These are phyloP conservation scores for Vitis riparia DNA, from an alignment of 164 flowering plant species.

Conservation along the genomic window DNA sequence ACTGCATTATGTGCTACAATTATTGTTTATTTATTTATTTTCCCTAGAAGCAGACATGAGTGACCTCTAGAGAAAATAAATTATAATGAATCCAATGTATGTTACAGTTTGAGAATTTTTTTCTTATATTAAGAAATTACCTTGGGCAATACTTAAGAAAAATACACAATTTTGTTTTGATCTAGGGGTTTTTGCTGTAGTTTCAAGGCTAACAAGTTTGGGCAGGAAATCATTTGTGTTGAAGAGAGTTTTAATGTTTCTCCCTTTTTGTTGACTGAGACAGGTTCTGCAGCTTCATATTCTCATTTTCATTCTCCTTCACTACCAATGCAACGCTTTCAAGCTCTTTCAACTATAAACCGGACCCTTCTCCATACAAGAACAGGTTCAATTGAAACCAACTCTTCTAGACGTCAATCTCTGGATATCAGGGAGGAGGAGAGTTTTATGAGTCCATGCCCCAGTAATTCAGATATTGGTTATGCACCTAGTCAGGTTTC, in stretches of 20 bases:
- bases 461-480: slow-evolving; percentile 25
- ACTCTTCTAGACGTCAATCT: slow-evolving; percentile 29
- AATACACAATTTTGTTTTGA: neutral
- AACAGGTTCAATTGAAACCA: slow-evolving; percentile 21
- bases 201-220: neutral
- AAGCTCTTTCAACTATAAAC: slow-evolving; percentile 58
- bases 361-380: slow-evolving; percentile 29
- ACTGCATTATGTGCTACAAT: too few species aligned
- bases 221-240: neutral
- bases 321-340: slow-evolving; percentile 46
- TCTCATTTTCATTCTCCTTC: slow-evolving; percentile 38
- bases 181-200: neutral
- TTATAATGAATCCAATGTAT: neutral
- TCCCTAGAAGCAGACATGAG: too few species aligned
- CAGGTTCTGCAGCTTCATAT: slow-evolving; percentile 31
- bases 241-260: neutral
- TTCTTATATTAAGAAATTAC: neutral
- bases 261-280: slow-evolving; percentile 13
- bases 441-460: slow-evolving; percentile 22
- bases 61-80: too few species aligned
- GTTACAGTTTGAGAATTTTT: neutral
- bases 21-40: too few species aligned
- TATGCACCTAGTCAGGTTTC: slow-evolving; percentile 20
- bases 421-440: slow-evolving; percentile 17
- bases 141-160: neutral